Evolutionary conservation across 164 flowering plant genomes (phyloP).

Genomic region (Nelumbo lutea): DNA sequence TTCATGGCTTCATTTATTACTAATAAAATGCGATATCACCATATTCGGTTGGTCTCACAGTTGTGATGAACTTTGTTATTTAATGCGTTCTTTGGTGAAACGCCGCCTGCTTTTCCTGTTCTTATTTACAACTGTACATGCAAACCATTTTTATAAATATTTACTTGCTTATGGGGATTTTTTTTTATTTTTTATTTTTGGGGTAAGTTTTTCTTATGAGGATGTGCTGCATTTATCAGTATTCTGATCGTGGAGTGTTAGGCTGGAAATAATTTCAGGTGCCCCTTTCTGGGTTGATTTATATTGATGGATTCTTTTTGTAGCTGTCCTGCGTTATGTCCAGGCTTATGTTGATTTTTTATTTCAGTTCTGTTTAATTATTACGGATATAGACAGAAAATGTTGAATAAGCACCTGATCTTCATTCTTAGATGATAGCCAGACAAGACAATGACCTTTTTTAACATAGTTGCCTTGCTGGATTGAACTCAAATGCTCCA

Average conservation of each 20-base stretch:
- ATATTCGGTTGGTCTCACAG: too few relatives aligned
- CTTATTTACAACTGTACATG: too few relatives aligned
- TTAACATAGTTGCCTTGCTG: background rate
- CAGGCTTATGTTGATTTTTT: background rate
- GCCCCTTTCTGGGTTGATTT: background rate
- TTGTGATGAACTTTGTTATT: too few relatives aligned
- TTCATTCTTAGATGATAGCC: too few relatives aligned
- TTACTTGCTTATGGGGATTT: too few relatives aligned
- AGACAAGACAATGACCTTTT: background rate
- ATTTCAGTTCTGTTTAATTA: background rate
- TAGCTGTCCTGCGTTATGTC: background rate
- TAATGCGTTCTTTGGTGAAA: too few relatives aligned
- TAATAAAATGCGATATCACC: too few relatives aligned
- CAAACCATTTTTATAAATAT: too few relatives aligned
- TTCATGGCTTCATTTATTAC: too few relatives aligned
- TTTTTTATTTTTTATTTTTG: too few relatives aligned
- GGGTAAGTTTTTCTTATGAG: background rate
- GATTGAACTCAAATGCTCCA: background rate
- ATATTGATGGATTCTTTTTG: background rate
- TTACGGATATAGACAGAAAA: background rate
- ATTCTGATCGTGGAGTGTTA: background rate
- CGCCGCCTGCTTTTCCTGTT: too few relatives aligned
- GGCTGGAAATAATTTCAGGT: background rate
- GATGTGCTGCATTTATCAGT: background rate
- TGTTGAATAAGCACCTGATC: background rate